Conservation (phyloP, 2,329 filamentous ascomycete genomes). For the Lecanicillium sp. region DNA sequence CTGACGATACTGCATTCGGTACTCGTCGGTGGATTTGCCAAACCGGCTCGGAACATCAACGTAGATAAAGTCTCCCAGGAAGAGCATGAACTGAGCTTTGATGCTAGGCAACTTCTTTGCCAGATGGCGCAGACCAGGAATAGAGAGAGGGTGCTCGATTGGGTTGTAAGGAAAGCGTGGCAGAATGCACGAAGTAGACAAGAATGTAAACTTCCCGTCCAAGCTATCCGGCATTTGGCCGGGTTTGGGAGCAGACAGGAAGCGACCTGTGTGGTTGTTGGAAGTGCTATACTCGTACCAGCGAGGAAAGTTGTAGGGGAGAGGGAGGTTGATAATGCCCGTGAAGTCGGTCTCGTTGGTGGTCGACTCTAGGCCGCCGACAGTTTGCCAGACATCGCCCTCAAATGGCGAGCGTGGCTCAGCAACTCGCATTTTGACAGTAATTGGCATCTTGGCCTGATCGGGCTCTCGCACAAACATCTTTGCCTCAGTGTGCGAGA, state of each 20-base stretch:
- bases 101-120: constrained; percentile 66
- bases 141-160: constrained; percentile 72
- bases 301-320: constrained; percentile 61
- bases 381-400: constrained; percentile 58
- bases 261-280: constrained; percentile 79
- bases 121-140: constrained; percentile 74
- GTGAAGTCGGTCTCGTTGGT: constrained; percentile 80
- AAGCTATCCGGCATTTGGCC: constrained; percentile 56
- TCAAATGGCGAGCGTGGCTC: constrained; percentile 47
- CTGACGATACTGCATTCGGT: constrained; percentile 86
- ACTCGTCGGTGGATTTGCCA: constrained; percentile 66
- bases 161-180: constrained; percentile 85
- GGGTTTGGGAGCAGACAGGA: constrained; percentile 67
- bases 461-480: constrained; percentile 83
- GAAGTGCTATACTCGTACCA: constrained; percentile 80
- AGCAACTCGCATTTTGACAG: constrained; percentile 57
- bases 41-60: constrained; percentile 80
- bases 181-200: constrained; percentile 90
- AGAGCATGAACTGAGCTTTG: constrained; percentile 72
- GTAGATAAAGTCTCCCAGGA: constrained; percentile 84
- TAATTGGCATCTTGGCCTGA: constrained; percentile 66
- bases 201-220: constrained; percentile 74
- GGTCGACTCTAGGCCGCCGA: constrained; percentile 59
- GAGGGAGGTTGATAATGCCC: constrained; percentile 57
- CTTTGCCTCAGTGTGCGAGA: constrained; percentile 73